Evolutionary conservation across 176 grass and related monocot genomes (phyloP), one percentile per base, ranked within the genome.

Genomic region (Triticum dicoccoides): DNA sequence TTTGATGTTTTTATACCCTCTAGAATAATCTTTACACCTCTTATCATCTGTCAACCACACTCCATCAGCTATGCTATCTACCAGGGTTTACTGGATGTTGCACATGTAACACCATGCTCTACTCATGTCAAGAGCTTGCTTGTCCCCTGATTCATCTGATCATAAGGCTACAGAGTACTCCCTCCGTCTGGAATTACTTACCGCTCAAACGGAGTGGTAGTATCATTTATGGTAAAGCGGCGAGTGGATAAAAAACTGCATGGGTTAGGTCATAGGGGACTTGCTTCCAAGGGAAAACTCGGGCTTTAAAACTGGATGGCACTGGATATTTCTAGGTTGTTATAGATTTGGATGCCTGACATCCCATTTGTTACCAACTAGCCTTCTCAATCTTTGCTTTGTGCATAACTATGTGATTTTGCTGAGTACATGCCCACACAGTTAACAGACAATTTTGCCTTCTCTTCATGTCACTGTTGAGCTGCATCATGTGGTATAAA

Each of bases 401-500:
- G 39, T 69, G 20, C 80, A 56, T 33, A 54, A 54, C 11, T 34
- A 33, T 11, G 21, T n/a, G 27, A 82, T 69, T 52, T 56, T 69
- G n/a, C 34, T 69, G 45, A 58, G 11, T 9, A 12, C 30, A 37
- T 42, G 34, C 44, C 42, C 25, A 49, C 11, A 37, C 11, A 69
- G 45, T 21, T 56, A 52, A 70, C 30, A 3, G n/a, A 9, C 7
- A 71, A 56, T 82, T 71, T 23, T 34, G 13, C 30, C 14, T 41
- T 82, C 56, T 54, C 11, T 14, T 73, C 27, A 59, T 73, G n/a
- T 59, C 38, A 61, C 37, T 73, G n/a, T 58, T 11, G 9, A 61
- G 63, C 39, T 44, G 34, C 81, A 27, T 61, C 68, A 42, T 59
- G 66, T 83, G 69, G 33, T 83, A 83, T 69, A 58, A 61, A 27